Base-by-base conservation (phyloP, 1,284 basidiomycete genomes). In the Malassezia pachydermatis region DNA sequence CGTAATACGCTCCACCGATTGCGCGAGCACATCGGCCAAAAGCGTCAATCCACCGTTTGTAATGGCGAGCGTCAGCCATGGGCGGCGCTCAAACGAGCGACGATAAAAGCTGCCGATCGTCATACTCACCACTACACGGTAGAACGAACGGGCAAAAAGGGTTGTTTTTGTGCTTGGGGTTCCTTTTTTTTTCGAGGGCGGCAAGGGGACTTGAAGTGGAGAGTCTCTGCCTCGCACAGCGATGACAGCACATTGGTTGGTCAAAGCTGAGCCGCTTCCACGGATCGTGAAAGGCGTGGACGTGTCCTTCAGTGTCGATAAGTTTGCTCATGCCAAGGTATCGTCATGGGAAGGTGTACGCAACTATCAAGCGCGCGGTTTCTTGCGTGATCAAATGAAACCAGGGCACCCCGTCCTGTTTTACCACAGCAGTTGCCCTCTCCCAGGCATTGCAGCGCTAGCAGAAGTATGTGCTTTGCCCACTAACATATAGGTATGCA, bases 341-440 rank as follows among this genome's bases (percentile, higher is more conserved):
- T 88, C 88, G 0, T 76, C 83, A 16, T 94, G 89, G 89, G 89
- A 94, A 65, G 89, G 89, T 46, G 83, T 89, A 17, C 63, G 90
- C 34, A 94, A 88, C 67, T 85, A 86, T 59, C 84, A 92, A 73
- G 92, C 90, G 1, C 81, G 85, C 63, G 89, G 88, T 62, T 76
- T 89, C 52, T 89, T 96, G 84, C 85, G 84, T 70, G 60, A 65
- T 0, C 61, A 73, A 57, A 96, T 96, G 90, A 79, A 79, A 59
- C 60, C 81, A 6, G 86, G 84, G 19, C 86, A 96, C 68, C 79
- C 83, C 74, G 88, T 77, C n/a, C 63, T 79, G 8, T 79, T 79
- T 74, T 96, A 95, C 71, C 88, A 94, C 67, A 90, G 87, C 16
- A 96, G 88, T 71, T 87, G 84, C 74, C 92, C 89, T 75, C 78